These are phyloP conservation scores for Chaetomiaceae sp. DNA, from an alignment of 2,329 filamentous ascomycete genomes.

Conservation along the genomic window DNA sequence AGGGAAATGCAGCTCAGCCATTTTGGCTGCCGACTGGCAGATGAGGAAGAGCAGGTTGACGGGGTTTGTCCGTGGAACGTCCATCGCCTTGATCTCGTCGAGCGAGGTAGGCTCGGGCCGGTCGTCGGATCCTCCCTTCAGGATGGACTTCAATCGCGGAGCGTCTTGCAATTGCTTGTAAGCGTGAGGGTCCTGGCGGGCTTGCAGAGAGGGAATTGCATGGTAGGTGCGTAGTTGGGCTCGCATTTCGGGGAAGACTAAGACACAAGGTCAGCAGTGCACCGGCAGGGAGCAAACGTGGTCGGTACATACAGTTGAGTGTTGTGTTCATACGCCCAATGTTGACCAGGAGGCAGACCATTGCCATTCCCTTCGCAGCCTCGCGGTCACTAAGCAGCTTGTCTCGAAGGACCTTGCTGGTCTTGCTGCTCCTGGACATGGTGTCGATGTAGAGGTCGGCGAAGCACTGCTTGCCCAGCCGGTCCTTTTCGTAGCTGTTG, in stretches of 20 bases:
- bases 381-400: slow-evolving; percentile 89
- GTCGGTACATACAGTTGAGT: slow-evolving; percentile 70
- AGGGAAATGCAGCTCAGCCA: slow-evolving; percentile 90
- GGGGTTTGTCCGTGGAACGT: slow-evolving; percentile 78
- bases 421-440: slow-evolving; percentile 98
- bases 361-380: slow-evolving; percentile 95
- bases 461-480: slow-evolving; percentile 67
- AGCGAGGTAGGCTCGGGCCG: slow-evolving; percentile 75
- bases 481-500: slow-evolving; percentile 71
- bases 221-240: slow-evolving; percentile 97
- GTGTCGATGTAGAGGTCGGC: slow-evolving; percentile 97
- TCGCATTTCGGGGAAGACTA: slow-evolving; percentile 99
- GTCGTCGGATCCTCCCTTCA: slow-evolving; percentile 95
- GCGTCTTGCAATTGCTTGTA: slow-evolving; percentile 99
- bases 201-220: slow-evolving; percentile 92
- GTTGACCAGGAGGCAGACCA: slow-evolving; percentile 97
- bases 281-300: neutral
- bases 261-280: slow-evolving; percentile 27
- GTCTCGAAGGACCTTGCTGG: slow-evolving; percentile 95
- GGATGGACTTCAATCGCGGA: slow-evolving; percentile 89
- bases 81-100: slow-evolving; percentile 68
- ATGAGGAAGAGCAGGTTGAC: slow-evolving; percentile 97
- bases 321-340: slow-evolving; percentile 99
- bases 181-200: slow-evolving; percentile 87
- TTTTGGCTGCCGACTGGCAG: slow-evolving; percentile 80